Base-by-base conservation (phyloP, 2,329 filamentous ascomycete genomes). In the Hawksworthiomyces lignivorus region DNA sequence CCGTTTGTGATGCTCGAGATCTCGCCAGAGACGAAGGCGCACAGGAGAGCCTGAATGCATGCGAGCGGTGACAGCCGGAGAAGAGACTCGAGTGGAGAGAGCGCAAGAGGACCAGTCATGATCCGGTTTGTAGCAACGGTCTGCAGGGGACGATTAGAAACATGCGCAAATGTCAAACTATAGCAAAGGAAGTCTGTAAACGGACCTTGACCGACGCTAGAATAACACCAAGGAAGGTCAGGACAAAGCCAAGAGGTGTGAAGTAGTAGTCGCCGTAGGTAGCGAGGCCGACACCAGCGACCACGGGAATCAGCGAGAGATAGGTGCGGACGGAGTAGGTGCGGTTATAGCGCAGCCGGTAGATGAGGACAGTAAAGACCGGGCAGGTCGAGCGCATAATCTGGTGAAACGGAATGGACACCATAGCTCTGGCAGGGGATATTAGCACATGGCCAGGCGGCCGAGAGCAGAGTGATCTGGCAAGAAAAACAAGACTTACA, bases 401-500 rank as follows among this genome's bases (percentile, higher is more conserved):
- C 56, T 81, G 77, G 57, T 80, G 78, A 58, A 81, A 81, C 3
- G 77, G 73, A n/a, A 81, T 73, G 1, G 77, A 80, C 17, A 52
- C 50, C 48, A 52, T 50, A 28, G 50, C 50, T 19, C 35, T 42
- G 19, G 4, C 3, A 11, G 4, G 18, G 22, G 12, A n/a, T n/a
- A n/a, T n/a, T n/a, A n/a, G n/a, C n/a, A n/a, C n/a, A n/a, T n/a
- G n/a, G n/a, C n/a, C n/a, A n/a, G n/a, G n/a, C n/a, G n/a, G n/a
- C n/a, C 3, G 27, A 7, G 5, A 20, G 29, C 14, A 10, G 18
- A n/a, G 12, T 24, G 11, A 6, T 29, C 12, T 19, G 9, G 27
- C 8, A 28, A 22, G 15, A 26, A n/a, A n/a, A n/a, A n/a, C n/a
- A n/a, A n/a, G n/a, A 26, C 24, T 26, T 12, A 26, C 24, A 80